phyloP scores from a whole-genome alignment of 352 stramenopile species.

The Phytophthora multivora region DNA sequence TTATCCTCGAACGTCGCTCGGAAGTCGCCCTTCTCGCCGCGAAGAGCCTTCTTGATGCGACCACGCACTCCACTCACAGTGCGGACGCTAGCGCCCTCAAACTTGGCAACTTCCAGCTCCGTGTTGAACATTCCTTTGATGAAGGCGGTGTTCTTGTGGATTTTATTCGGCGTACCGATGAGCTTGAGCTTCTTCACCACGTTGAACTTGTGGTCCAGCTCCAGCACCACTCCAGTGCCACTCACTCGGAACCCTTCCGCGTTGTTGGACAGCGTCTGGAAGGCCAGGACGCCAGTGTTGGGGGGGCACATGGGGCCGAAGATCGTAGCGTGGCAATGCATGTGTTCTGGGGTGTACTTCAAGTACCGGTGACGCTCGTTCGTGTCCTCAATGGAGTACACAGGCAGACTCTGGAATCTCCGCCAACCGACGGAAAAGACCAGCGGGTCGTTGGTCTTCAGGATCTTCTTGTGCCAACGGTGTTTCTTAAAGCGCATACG shows the following conservation, averaged over 20 bases:
- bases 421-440: conserved; percentile 99
- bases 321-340: conserved; percentile 99
- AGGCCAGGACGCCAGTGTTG: conserved; percentile 98
- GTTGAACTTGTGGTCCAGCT: conserved; percentile 97
- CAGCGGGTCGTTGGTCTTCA: conserved; percentile 98
- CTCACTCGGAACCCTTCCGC: conserved; percentile 96
- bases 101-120: conserved; percentile 96
- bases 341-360: conserved; percentile 99
- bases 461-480: conserved; percentile 98
- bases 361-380: conserved; percentile 97
- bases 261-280: conserved; percentile 94
- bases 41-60: conserved; percentile 97
- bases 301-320: conserved; percentile 95
- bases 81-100: conserved; percentile 96
- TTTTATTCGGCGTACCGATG: conserved; percentile 97
- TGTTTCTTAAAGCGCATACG: conserved; percentile 99
- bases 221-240: conserved; percentile 96
- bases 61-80: conserved; percentile 99
- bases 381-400: conserved; percentile 99
- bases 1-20: conserved; percentile 99
- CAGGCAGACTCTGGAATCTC: conserved; percentile 97
- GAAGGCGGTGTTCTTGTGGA: conserved; percentile 99
- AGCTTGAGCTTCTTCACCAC: conserved; percentile 99
- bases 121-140: conserved; percentile 98
- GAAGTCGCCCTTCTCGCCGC: conserved; percentile 95